Percentiles rank a stretch among this genome's conserved stretches.
Evolutionary conservation across 805 yeast genomes (phyloP).

Genomic region (Kazachstania psychrophila): DNA sequence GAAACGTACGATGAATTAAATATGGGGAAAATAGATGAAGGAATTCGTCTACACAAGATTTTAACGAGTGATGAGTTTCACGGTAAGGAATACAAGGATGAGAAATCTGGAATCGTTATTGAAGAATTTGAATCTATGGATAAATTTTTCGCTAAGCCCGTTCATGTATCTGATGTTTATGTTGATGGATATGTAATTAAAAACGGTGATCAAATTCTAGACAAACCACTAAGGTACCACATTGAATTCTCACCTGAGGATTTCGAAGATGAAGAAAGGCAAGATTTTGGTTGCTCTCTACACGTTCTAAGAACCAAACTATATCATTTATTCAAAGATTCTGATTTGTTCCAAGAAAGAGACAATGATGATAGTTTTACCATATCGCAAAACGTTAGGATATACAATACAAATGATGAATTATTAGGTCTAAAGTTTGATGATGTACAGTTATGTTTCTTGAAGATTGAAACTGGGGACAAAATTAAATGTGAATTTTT

Average conservation of each 20-base stretch:
- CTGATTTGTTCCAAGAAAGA: conserved; percentile 25
- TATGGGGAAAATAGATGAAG: conserved; percentile 25
- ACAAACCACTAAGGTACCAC: conserved; percentile 45
- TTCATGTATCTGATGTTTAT: conserved; percentile 69
- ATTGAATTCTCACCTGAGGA: conserved; percentile 79
- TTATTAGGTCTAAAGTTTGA: conserved; percentile 30
- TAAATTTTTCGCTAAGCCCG: conserved; percentile 61
- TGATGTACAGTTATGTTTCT: conserved; percentile 39
- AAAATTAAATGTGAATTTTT: conserved; percentile 32
- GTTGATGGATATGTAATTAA: conserved; percentile 39
- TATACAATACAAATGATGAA: conserved; percentile 30
- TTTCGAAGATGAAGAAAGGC: conserved; percentile 48
- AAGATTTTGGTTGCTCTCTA: conserved; percentile 62
- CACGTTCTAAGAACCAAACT: conserved; percentile 50
- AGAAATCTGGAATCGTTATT: conserved; percentile 26
- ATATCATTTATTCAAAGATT: conserved; percentile 45
- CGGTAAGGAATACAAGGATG: conserved; percentile 26
- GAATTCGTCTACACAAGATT: conserved; percentile 24
- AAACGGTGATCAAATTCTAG: conserved; percentile 14
- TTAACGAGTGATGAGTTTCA: conserved; percentile 28
- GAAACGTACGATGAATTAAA: conserved; percentile 28
- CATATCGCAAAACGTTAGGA: conserved; percentile 28
- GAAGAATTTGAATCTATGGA: conserved; percentile 41
- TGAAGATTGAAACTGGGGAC: conserved; percentile 48
- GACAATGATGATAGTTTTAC: conserved; percentile 16